Base-by-base conservation (phyloP, 2,329 filamentous ascomycete species). In the Pleoardoris graminearum region DNA sequence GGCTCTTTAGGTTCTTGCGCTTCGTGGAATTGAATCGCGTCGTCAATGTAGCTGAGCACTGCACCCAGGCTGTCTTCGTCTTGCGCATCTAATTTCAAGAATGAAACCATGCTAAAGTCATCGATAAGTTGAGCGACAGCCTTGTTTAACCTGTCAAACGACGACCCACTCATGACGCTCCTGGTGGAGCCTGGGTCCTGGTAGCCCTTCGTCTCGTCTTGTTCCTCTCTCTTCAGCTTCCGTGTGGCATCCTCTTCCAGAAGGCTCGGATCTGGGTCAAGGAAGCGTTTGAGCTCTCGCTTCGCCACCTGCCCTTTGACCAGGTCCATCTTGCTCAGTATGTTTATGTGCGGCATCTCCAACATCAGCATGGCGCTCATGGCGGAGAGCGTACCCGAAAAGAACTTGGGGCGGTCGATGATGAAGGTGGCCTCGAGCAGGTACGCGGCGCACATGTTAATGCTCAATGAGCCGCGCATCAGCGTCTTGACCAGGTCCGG, bases 321-420 rank as follows among this genome's bases (percentile, higher is more conserved):
- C 55, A 97, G 83, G 72, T 99, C 94, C 92, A 97, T 97, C 78
- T 99, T 99, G 70, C 89, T 95, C 50, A 99, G 79, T 55, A 99
- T 88, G 72, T 99, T 99, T 70, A 99, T 85, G 71, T 99, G 94
- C 4, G 94, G 94, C 59, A 97, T 85, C 76, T 97, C 94, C 58
- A 99, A 84, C 91, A 97, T 94, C 67, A 99, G 85, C 94, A 99
- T 99, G 59, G 94, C 92, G 67, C 90, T 95, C 94, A 99, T 97
- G 60, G 94, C 94, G 70, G 89, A 94, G 54, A 99, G 80, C 0
- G 94, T 96, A 11, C 94, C 94, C 0, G 94, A 88, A 75, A 99
- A 97, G 81, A 96, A 99, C 77, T 97, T 99, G 68, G 94, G 90
- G 55, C 91, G 87, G 76, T 99, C 94, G 57, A 97, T 85, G 66